Conservation (phyloP, 169 alveolate genomes). For the Blepharisma undulans region DNA sequence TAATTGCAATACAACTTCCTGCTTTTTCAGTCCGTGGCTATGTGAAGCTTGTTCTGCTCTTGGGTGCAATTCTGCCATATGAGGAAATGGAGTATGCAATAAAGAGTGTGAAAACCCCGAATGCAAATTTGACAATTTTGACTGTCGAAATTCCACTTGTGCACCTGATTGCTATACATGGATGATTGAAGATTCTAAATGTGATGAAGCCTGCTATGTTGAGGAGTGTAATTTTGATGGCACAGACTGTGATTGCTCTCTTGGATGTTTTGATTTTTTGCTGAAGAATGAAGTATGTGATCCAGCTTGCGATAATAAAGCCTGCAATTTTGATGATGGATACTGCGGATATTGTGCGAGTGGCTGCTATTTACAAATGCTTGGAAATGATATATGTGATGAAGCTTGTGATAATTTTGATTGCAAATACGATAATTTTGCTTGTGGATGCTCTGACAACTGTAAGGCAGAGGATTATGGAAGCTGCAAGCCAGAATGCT, state of each 20-base stretch:
- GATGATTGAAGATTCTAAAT: no score
- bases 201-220: not conserved
- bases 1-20: no score
- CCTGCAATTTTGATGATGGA: slow-evolving; percentile 8
- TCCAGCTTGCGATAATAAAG: not conserved
- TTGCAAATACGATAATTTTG: not conserved
- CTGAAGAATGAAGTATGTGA: not conserved
- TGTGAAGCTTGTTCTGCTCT: no score
- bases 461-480: not conserved
- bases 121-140: no score
- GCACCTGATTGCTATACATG: no score
- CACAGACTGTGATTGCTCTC: not conserved
- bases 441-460: not conserved
- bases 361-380: slow-evolving; percentile 3
- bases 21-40: no score
- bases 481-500: not conserved
- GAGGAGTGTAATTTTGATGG: not conserved
- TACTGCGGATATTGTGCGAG: not conserved
- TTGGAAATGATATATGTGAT: slow-evolving; percentile 19
- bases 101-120: no score
- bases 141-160: no score
- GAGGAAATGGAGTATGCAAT: no score
- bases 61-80: no score
- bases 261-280: not conserved
- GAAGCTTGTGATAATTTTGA: not conserved